Conservation (phyloP, 2,329 filamentous ascomycete genomes). For the Anisogramma anomala region DNA sequence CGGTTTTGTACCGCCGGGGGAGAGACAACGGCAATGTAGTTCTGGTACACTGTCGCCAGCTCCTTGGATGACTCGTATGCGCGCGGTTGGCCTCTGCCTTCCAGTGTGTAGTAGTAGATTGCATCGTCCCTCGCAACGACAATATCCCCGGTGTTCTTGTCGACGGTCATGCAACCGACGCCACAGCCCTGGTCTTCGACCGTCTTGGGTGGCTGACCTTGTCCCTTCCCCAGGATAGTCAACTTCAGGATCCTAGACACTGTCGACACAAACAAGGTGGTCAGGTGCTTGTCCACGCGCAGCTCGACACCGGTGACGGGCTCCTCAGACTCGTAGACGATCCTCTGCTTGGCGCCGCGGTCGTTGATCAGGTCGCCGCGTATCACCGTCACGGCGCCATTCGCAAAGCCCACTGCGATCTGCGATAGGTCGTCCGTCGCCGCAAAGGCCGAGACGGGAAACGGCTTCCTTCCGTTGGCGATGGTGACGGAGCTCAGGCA, state of each 20-base stretch:
- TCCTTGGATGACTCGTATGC: constrained; percentile 89
- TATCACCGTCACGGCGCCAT: constrained; percentile 87
- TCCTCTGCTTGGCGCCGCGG: constrained; percentile 83
- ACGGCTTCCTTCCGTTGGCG: constrained; percentile 82
- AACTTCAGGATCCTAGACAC: constrained; percentile 79
- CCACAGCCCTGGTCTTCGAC: constrained; percentile 84
- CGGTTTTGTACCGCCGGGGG: constrained; percentile 48
- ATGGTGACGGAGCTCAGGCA: constrained; percentile 79
- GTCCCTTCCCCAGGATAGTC: constrained; percentile 75
- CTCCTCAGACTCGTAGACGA: constrained; percentile 93
- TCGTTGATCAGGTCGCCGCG: constrained; percentile 92
- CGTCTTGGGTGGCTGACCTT: constrained; percentile 77
- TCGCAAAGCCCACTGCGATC: constrained; percentile 89
- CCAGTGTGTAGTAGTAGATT: constrained; percentile 81
- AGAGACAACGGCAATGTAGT: constrained; percentile 80
- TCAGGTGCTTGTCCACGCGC: constrained; percentile 45
- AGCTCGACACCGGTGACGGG: constrained; percentile 88
- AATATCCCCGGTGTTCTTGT: constrained; percentile 68
- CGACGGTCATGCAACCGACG: constrained; percentile 88
- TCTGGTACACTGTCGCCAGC: constrained; percentile 63
- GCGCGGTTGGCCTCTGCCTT: constrained; percentile 76
- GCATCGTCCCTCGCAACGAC: constrained; percentile 92
- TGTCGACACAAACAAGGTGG: constrained; percentile 83
- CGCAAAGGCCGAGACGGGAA: constrained; percentile 88
- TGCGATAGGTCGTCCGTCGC: constrained; percentile 82